phyloP scores from a whole-genome alignment of 176 grass and related monocot genomes.

The Oryza punctata region DNA sequence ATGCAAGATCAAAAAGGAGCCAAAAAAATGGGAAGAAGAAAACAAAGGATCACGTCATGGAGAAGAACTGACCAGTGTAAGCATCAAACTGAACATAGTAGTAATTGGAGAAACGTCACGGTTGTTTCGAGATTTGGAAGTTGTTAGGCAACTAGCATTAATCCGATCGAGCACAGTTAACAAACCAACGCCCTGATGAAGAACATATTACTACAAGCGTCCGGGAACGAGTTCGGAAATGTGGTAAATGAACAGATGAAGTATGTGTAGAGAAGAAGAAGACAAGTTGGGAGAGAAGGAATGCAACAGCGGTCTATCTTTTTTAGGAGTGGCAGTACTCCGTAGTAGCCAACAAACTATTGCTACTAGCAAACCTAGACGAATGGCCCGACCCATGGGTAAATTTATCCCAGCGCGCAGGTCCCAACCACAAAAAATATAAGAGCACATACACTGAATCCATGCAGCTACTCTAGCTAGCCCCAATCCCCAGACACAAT shows the following conservation, averaged over 20 bases:
- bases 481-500: slow-evolving; percentile 42
- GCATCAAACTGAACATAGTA: background rate
- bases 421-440: slow-evolving; percentile 41
- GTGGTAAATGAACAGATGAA: background rate
- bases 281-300: background rate
- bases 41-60: slow-evolving; percentile 28
- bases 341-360: background rate
- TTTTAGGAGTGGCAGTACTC: slow-evolving; percentile 20
- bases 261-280: background rate
- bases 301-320: slow-evolving; percentile 42
- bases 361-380: background rate
- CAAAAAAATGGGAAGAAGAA: background rate
- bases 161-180: background rate
- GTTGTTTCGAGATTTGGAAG: slow-evolving; percentile 5
- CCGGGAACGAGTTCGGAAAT: background rate
- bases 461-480: slow-evolving; percentile 16
- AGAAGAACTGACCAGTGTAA: slow-evolving; percentile 7
- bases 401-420: slow-evolving; percentile 14
- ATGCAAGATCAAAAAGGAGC: slow-evolving; percentile 26
- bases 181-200: background rate
- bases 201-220: background rate
- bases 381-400: background rate
- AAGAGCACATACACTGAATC: slow-evolving; percentile 19
- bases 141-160: background rate
- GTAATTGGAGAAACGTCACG: background rate